phyloP scores from a whole-genome alignment of 345 rosid species.

The Eucalyptus camaldulensis region DNA sequence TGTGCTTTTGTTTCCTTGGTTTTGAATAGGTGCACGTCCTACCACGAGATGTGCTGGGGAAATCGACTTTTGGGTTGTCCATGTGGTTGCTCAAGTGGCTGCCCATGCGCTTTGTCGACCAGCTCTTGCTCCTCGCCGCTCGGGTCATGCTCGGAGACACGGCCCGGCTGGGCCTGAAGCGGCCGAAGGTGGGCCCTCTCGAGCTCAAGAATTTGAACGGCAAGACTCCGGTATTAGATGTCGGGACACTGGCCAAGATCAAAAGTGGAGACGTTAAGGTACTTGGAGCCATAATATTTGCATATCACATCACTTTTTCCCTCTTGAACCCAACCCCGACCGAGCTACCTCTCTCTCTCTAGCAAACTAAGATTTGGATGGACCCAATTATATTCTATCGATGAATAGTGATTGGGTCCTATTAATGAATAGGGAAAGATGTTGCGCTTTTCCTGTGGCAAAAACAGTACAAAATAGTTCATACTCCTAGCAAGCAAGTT shows the following conservation, averaged over 20 bases:
- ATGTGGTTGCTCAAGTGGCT: slow-evolving; percentile 92
- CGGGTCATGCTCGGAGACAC: slow-evolving; percentile 73
- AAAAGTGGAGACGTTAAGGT: slow-evolving; percentile 87
- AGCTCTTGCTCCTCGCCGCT: slow-evolving; percentile 47
- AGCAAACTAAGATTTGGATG: slow-evolving; percentile 13
- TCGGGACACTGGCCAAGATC: slow-evolving; percentile 81
- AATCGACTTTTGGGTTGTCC: slow-evolving; percentile 88
- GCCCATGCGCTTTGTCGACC: slow-evolving; percentile 70
- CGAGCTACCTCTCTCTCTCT: not conserved
- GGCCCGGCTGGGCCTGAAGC: slow-evolving; percentile 48
- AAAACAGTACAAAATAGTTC: not conserved
- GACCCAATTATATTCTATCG: slow-evolving; percentile 1
- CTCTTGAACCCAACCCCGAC: not conserved
- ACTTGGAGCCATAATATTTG: not conserved
- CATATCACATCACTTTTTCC: not conserved
- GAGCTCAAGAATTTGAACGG: slow-evolving; percentile 63
- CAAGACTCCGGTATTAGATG: slow-evolving; percentile 90
- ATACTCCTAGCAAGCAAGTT: not conserved
- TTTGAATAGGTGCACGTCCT: slow-evolving; percentile 83
- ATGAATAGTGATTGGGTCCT: not conserved
- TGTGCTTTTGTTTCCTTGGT: not conserved
- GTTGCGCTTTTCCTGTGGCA: not conserved
- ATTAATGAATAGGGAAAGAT: not conserved
- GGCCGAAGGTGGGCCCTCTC: slow-evolving; percentile 82
- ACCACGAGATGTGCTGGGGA: slow-evolving; percentile 91